Conservation (phyloP, 2,329 filamentous ascomycete species). For the Aureobasidium sp. region DNA sequence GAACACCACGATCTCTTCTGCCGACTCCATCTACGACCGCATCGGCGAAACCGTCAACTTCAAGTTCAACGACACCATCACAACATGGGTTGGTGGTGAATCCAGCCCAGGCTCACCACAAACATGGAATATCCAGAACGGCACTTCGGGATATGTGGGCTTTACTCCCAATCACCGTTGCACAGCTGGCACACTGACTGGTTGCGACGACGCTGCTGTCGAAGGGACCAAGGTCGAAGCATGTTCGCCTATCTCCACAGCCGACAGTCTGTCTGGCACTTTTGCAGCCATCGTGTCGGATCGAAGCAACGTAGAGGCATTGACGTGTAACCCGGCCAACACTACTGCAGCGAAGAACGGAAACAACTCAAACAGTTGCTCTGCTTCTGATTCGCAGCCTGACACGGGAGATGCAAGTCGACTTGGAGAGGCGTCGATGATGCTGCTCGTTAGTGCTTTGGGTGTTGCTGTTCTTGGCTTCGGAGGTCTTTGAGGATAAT, state of each 20-base stretch:
- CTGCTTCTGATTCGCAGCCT: constrained; percentile 26
- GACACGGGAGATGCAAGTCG: constrained; percentile 31
- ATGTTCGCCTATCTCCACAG: not conserved
- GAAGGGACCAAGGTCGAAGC: not conserved
- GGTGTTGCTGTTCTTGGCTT: not conserved
- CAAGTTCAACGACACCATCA: not conserved
- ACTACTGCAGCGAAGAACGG: not conserved
- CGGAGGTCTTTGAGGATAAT: not conserved
- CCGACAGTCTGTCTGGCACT: not conserved
- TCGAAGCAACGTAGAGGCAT: not conserved
- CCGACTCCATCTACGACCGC: not conserved
- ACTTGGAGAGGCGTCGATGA: not conserved
- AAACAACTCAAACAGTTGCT: not conserved
- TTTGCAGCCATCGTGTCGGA: not conserved
- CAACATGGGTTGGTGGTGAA: not conserved
- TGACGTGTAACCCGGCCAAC: constrained; percentile 7
- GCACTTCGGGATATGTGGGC: not conserved
- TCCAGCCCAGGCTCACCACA: not conserved
- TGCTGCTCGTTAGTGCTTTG: not conserved
- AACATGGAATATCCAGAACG: not conserved
- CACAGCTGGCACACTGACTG: not conserved
- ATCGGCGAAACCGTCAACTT: not conserved
- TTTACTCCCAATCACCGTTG: not conserved
- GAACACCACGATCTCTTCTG: not conserved
- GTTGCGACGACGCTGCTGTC: not conserved